Evolutionary conservation across 2,329 filamentous ascomycete species (phyloP), one percentile per base, ranked within the genome.

Genomic region (Aspergillus novofumigatus): DNA sequence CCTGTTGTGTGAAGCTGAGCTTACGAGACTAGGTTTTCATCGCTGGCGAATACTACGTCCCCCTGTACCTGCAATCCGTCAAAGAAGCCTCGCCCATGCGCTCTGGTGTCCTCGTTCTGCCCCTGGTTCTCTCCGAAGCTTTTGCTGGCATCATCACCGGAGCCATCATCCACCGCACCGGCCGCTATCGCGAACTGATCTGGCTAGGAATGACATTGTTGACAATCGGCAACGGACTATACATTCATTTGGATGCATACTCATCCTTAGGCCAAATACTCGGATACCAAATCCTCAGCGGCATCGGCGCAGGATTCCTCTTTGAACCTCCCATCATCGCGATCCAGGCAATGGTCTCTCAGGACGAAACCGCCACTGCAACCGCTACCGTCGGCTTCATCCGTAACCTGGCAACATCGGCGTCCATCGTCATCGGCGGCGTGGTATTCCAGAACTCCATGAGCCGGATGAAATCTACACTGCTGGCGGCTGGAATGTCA

Each of bases 391-490:
- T 83, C 3, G 75, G 75, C 0, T 82, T 85, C 58, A 79, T 86
- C 7, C 84, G 89, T 21, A 88, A 89, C 63, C 76, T 92, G 3
- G 86, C 85, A 9, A 89, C 86, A 0, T 82, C 86, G 2, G 82
- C 87, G 21, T 86, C 85, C 0, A 82, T 91, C 53, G 88, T 91
- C 1, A 79, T 92, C 42, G 90, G 90, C 25, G 86, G 88, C n/a
- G 88, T 91, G 48, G 81, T 92, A 41, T 92, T 92, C 75, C 86
- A 91, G 73, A 92, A 92, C 69, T 70, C 29, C 52, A 73, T 73
- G 71, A 47, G 53, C 48, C 42, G 51, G 53, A 51, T 48, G 21
- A 57, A 53, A 11, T 35, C 48, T 2, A 28, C 28, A 8, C 87
- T 38, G 81, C 84, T 14, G 81, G 87, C 21, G 86, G 83, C 65